These are phyloP conservation scores for Begonia fuchsioides DNA, from an alignment of 306 rosid species.

Conservation along the genomic window DNA sequence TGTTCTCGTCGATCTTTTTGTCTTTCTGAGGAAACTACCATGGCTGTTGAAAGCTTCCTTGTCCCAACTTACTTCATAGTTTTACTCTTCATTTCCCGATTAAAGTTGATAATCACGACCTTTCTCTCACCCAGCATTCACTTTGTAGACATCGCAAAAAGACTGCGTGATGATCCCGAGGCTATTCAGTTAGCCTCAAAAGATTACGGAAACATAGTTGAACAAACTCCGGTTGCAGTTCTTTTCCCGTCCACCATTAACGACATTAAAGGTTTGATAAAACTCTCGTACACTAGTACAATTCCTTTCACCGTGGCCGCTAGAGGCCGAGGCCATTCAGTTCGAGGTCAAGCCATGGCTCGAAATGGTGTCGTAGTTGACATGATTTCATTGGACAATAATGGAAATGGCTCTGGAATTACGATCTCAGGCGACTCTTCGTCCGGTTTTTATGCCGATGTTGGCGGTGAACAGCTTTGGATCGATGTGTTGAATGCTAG, in stretches of 20 bases:
- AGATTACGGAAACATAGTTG: constrained; percentile 50
- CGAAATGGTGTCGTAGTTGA: constrained; percentile 53
- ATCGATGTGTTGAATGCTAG: constrained; percentile 47
- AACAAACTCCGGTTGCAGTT: constrained; percentile 34
- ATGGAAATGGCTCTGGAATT: too few species aligned
- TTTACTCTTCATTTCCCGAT: too few species aligned
- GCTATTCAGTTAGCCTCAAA: constrained; percentile 32
- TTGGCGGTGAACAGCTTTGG: constrained; percentile 77
- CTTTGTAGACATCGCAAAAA: background rate
- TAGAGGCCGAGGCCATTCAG: constrained; percentile 68
- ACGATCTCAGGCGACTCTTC: too few species aligned
- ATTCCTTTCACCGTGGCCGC: constrained; percentile 28
- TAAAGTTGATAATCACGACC: too few species aligned
- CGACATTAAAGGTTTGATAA: constrained; percentile 30
- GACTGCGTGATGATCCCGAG: constrained; percentile 30
- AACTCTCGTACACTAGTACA: constrained; percentile 24
- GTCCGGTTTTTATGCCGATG: constrained; percentile 39
- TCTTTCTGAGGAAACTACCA: too few species aligned
- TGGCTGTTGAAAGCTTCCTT: too few species aligned
- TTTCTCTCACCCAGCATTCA: too few species aligned
- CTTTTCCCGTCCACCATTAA: constrained; percentile 28
- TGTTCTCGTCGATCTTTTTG: too few species aligned
- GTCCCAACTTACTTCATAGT: too few species aligned
- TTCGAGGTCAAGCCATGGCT: constrained; percentile 59
- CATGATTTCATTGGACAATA: constrained; percentile 23